A percentile compares a stretch with the other conserved stretches of the same genome.
Evolutionary conservation across 306 rosid genomes (phyloP).

Genomic region (Lablab purpureus): DNA sequence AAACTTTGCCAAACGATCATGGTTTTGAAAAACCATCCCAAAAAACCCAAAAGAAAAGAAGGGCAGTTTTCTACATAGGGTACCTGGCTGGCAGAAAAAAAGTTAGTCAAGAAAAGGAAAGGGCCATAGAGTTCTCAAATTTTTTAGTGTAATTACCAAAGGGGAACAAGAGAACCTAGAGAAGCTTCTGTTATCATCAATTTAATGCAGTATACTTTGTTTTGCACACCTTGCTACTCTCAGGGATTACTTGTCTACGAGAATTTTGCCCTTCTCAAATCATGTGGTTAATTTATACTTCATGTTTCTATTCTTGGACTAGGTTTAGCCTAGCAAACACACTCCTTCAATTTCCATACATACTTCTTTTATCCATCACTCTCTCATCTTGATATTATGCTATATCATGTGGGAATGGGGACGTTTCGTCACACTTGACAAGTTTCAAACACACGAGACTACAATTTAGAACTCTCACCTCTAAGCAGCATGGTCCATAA

Average conservation of each 20-base stretch:
- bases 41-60: constrained; percentile 48
- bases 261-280: constrained; percentile 51
- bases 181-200: constrained; percentile 55
- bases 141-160: constrained; percentile 41
- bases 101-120: constrained; percentile 56
- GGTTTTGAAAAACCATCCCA: constrained; percentile 49
- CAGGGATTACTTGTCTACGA: constrained; percentile 47
- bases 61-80: constrained; percentile 47
- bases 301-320: constrained; percentile 39
- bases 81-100: constrained; percentile 48
- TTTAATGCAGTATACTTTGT: constrained; percentile 55
- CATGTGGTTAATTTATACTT: constrained; percentile 46
- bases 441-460: constrained; percentile 38
- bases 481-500: constrained; percentile 49
- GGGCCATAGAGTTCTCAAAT: constrained; percentile 46
- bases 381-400: constrained; percentile 17
- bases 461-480: constrained; percentile 23
- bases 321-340: constrained; percentile 44
- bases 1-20: constrained; percentile 59
- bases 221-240: constrained; percentile 55
- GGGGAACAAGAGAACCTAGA: constrained; percentile 49
- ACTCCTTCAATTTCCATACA: constrained; percentile 53
- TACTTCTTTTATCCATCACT: constrained; percentile 24
- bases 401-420: constrained; percentile 38
- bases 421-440: constrained; percentile 46